phyloP scores from a whole-genome alignment of 306 rosid species.

The Cicer yamashitae region DNA sequence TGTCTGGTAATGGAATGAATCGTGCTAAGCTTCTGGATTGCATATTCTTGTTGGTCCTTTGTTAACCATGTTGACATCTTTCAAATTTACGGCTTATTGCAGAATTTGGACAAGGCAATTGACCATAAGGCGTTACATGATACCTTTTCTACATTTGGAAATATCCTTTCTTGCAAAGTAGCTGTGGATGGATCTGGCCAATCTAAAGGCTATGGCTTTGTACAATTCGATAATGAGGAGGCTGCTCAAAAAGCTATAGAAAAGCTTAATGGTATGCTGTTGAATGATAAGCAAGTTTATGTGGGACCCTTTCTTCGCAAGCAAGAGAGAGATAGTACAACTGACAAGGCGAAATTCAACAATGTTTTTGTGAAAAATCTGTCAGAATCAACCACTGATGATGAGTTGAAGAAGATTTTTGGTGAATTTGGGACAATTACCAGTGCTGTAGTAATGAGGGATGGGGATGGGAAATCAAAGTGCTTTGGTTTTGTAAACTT shows the following conservation, averaged over 20 bases:
- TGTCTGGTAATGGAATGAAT: constrained; percentile 12
- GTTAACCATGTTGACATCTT: constrained; percentile 8
- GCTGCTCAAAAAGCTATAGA: constrained; percentile 89
- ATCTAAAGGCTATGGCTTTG: constrained; percentile 98
- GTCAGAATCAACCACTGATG: constrained; percentile 79
- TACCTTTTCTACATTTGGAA: constrained; percentile 89
- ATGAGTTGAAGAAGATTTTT: constrained; percentile 72
- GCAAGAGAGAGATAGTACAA: constrained; percentile 78
- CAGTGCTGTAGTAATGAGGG: constrained; percentile 93
- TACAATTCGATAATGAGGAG: constrained; percentile 91
- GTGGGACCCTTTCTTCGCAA: constrained; percentile 99
- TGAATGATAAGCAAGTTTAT: constrained; percentile 94
- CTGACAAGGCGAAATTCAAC: constrained; percentile 71
- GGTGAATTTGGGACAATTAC: constrained; percentile 83
- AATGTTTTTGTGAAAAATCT: constrained; percentile 93
- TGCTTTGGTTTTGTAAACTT: constrained; percentile 97
- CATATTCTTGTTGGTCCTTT: constrained; percentile 36
- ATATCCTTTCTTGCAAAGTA: constrained; percentile 93
- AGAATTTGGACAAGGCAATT: constrained; percentile 94
- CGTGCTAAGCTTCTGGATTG: constrained; percentile 16
- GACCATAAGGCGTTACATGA: constrained; percentile 97
- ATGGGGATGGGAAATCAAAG: constrained; percentile 89
- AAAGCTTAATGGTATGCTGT: constrained; percentile 91
- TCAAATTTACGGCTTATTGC: constrained; percentile 45
- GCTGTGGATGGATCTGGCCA: constrained; percentile 86